Evolutionary conservation across 1,139 yeast species (phyloP).

Genomic region (Pichia sp.): DNA sequence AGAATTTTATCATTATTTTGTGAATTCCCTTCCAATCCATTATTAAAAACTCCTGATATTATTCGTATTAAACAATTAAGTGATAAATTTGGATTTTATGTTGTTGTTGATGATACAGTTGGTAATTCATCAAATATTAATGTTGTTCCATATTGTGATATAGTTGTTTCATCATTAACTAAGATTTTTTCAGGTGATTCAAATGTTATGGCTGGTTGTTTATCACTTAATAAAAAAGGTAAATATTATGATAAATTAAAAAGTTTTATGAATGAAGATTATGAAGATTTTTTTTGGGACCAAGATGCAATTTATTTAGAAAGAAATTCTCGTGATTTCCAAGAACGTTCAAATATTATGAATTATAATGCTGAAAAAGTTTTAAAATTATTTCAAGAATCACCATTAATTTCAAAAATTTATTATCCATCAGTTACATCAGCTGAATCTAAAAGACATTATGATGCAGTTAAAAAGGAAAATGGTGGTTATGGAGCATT

Average conservation of each 20-base stretch:
- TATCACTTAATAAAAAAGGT: slow-evolving; percentile 69
- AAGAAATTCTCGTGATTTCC: slow-evolving; percentile 87
- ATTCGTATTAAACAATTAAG: slow-evolving; percentile 57
- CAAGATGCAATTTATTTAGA: slow-evolving; percentile 92
- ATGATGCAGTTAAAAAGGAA: slow-evolving; percentile 61
- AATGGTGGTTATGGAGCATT: slow-evolving; percentile 94
- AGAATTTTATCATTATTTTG: slow-evolving; percentile 70
- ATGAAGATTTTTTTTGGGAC: slow-evolving; percentile 79
- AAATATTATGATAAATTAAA: slow-evolving; percentile 48
- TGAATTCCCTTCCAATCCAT: slow-evolving; percentile 92
- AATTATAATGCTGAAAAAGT: slow-evolving; percentile 60
- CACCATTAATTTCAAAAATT: slow-evolving; percentile 51
- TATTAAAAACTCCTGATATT: slow-evolving; percentile 77
- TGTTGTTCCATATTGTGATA: slow-evolving; percentile 75
- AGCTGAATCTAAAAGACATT: slow-evolving; percentile 45
- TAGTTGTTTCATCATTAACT: slow-evolving; percentile 81
- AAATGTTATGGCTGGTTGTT: slow-evolving; percentile 91
- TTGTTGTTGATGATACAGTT: slow-evolving; percentile 89
- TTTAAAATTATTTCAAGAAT: slow-evolving; percentile 40
- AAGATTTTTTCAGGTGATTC: slow-evolving; percentile 93
- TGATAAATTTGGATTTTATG: slow-evolving; percentile 61
- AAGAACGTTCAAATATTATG: slow-evolving; percentile 56
- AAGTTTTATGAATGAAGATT: slow-evolving; percentile 42
- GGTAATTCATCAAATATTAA: slow-evolving; percentile 86
- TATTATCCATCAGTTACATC: slow-evolving; percentile 61